phyloP scores from a whole-genome alignment of 768 basidiomycete genomes.

The Pisolithus albus region DNA sequence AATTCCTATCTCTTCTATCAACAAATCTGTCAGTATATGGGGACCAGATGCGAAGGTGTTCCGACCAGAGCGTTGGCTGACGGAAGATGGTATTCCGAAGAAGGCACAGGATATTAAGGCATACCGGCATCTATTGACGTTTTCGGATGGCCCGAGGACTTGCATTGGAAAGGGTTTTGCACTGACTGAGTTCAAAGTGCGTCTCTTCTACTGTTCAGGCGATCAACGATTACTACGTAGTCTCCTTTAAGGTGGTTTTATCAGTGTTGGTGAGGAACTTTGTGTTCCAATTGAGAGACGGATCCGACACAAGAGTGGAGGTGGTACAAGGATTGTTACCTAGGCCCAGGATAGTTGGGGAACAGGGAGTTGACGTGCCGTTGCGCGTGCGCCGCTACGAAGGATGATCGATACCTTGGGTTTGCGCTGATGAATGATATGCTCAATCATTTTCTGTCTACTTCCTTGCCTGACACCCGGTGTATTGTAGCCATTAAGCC shows the following conservation, averaged over 20 bases:
- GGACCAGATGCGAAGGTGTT: slow-evolving; percentile 53
- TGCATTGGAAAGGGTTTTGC: slow-evolving; percentile 48
- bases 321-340: too few species aligned
- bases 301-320: too few species aligned
- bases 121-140: slow-evolving; percentile 44
- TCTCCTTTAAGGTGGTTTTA: slow-evolving; percentile 31
- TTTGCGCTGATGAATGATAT: too few species aligned
- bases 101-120: slow-evolving; percentile 39
- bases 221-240: neutral
- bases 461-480: too few species aligned
- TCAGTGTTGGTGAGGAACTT: slow-evolving; percentile 33
- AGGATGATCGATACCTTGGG: too few species aligned
- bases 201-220: slow-evolving; percentile 2
- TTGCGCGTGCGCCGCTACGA: too few species aligned
- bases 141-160: slow-evolving; percentile 44
- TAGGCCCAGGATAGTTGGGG: too few species aligned
- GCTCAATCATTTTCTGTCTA: too few species aligned
- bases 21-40: slow-evolving; percentile 52
- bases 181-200: slow-evolving; percentile 29
- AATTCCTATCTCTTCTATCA: slow-evolving; percentile 40
- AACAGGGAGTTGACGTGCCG: too few species aligned
- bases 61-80: slow-evolving; percentile 60
- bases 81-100: slow-evolving; percentile 20
- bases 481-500: too few species aligned
- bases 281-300: too few species aligned